These are phyloP conservation scores for Sechiopsis laciniata DNA, from an alignment of 306 rosid genomes.

Conservation along the genomic window DNA sequence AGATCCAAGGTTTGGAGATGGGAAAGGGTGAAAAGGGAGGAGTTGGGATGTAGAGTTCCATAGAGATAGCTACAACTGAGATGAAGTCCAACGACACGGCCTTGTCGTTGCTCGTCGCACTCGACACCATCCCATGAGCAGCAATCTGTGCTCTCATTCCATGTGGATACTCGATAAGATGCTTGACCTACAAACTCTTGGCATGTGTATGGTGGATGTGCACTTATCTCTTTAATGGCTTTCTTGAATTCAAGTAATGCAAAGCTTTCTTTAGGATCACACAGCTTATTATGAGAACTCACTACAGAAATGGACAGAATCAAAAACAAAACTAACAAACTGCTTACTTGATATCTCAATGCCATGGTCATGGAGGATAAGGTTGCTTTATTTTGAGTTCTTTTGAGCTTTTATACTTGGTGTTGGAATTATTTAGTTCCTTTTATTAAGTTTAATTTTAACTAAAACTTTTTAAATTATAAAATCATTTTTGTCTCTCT, in stretches of 20 bases:
- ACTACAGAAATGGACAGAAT: background rate
- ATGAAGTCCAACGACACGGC: slow-evolving; percentile 19
- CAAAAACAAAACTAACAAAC: background rate
- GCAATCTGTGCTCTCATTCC: slow-evolving; percentile 10
- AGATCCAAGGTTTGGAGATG: slow-evolving; percentile 12
- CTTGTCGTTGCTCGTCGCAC: background rate
- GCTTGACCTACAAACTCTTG: background rate
- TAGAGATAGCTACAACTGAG: slow-evolving; percentile 8
- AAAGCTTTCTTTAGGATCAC: slow-evolving; percentile 10
- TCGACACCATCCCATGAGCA: slow-evolving; percentile 24
- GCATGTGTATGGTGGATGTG: background rate
- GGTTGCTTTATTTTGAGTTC: too few relatives aligned
- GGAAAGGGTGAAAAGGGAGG: slow-evolving; percentile 12
- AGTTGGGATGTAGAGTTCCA: slow-evolving; percentile 17
- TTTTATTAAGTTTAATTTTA: too few relatives aligned
- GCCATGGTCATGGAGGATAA: background rate
- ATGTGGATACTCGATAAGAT: background rate
- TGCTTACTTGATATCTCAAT: slow-evolving; percentile 9
- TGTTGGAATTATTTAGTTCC: too few relatives aligned
- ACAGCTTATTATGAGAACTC: background rate
- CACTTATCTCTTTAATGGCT: too few relatives aligned
- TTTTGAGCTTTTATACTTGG: too few relatives aligned
- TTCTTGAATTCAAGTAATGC: slow-evolving; percentile 25
- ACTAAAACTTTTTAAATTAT: too few relatives aligned
- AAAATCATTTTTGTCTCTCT: too few relatives aligned